Base-by-base conservation (phyloP, 148 eudicot genomes). In the Persicaria maculosa region DNA sequence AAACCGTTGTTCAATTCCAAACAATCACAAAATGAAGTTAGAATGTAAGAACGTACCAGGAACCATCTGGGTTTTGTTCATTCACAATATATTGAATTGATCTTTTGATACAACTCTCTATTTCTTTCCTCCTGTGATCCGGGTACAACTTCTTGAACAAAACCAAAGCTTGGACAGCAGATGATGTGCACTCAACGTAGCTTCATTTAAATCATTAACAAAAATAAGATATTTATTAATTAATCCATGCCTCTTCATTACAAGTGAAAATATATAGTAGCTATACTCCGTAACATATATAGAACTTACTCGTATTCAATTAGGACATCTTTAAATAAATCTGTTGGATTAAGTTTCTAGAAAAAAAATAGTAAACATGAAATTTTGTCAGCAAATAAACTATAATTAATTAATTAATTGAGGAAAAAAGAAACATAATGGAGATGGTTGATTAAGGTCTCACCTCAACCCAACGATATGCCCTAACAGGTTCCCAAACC, bases 321-420 rank as follows among this genome's bases (percentile, higher is more conserved):
- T 47, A 87, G 68, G 45, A 77, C 83, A 75, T 83, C 88, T 78
- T 81, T 86, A 31, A 85, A 83, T 73, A 87, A 83, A 43, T 87
- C 88, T 22, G 85, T 85, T n/a, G 88, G 90, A 75, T 87, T 87
- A 73, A 87, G 82, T 77, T 85, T 87, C 90, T 87, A 82, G 22
- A 20, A 12, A 40, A 68, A 67, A 47, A 14, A 77, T 7, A 43
- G 10, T 36, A 17, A 16, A 25, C 40, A 36, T 72, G 52, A 1
- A 72, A 25, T 6, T 5, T 5, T 57, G 62, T 17, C 2, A 48
- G 9, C 17, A 57, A 1, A 4, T 57, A 14, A 54, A 5, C 36
- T 2, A 31, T 31, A 31, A 31, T 31, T 31, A 31, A 54, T 54
- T 17, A 53, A 3, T 22, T 75, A 31, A 31, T 31, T 31, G 17